Conservation (phyloP, 2,329 filamentous ascomycete genomes). For the Berkeleyomyces rouxiae region DNA sequence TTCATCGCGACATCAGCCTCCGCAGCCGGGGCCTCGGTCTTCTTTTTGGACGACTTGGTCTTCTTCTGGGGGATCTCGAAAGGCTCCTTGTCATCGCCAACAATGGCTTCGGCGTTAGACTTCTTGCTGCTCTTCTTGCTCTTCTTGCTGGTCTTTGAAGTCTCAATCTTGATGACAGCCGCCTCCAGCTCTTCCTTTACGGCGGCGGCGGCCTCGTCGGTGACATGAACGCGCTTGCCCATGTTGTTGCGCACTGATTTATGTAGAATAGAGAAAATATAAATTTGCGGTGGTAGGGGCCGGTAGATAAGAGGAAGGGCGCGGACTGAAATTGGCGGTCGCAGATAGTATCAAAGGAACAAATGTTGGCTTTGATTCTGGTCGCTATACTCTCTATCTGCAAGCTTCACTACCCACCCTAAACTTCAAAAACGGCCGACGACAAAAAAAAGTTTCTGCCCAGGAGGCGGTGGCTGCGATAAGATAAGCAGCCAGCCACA, state of each 20-base stretch:
- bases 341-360: not conserved
- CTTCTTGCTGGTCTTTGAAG: not conserved
- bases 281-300: not conserved
- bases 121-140: not conserved
- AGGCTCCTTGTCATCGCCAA: not conserved
- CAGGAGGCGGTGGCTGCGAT: not conserved
- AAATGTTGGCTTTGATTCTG: not conserved
- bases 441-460: conserved; percentile 5
- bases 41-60: conserved; percentile 3
- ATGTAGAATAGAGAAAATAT: not conserved
- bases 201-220: conserved; percentile 4
- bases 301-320: not conserved
- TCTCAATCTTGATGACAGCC: not conserved
- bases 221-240: conserved; percentile 8
- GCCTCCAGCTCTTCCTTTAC: conserved; percentile 4
- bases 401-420: not conserved
- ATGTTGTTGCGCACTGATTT: not conserved
- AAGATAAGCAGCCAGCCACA: not conserved
- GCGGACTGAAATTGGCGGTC: not conserved
- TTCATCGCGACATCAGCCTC: not conserved
- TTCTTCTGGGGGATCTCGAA: not conserved
- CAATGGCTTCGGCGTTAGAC: not conserved
- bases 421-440: not conserved
- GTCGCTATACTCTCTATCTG: not conserved
- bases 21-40: not conserved